Evolutionary conservation across 2,329 filamentous ascomycete species (phyloP).

Genomic region (Epichloe festucae): DNA sequence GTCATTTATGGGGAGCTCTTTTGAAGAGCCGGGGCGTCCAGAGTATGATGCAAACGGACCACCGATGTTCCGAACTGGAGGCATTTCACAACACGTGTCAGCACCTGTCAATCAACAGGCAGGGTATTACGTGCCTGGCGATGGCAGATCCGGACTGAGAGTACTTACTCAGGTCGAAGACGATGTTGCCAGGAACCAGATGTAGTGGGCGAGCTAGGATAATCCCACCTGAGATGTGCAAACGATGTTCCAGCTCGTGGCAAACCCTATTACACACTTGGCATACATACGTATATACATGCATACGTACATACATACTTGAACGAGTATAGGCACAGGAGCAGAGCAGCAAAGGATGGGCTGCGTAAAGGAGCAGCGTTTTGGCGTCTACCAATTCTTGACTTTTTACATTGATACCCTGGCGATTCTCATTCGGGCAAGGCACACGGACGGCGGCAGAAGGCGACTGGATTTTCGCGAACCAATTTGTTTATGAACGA

Average conservation of each 20-base stretch:
- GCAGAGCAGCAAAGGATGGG: not conserved
- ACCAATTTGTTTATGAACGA: not conserved
- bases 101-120: slow-evolving; percentile 17
- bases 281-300: too few relatives aligned
- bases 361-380: not conserved
- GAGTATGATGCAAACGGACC: slow-evolving; percentile 20
- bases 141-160: slow-evolving; percentile 18
- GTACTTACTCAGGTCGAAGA: slow-evolving; percentile 19
- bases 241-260: not conserved
- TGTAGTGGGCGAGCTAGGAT: slow-evolving; percentile 10
- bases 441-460: not conserved
- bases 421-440: not conserved
- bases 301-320: too few relatives aligned
- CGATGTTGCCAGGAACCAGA: slow-evolving; percentile 14
- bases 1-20: slow-evolving; percentile 21
- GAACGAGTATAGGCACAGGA: not conserved
- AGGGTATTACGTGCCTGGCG: slow-evolving; percentile 21
- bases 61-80: slow-evolving; percentile 20
- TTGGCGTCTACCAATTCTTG: not conserved
- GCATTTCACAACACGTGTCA: slow-evolving; percentile 17
- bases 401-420: not conserved
- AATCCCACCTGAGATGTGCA: not conserved
- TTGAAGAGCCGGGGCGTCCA: slow-evolving; percentile 20
- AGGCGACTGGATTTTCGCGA: not conserved
- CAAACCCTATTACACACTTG: not conserved